Evolutionary conservation across 2,329 filamentous ascomycete genomes (phyloP), one percentile per base, ranked within the genome.

Genomic region (Botrytis pseudocinerea): DNA sequence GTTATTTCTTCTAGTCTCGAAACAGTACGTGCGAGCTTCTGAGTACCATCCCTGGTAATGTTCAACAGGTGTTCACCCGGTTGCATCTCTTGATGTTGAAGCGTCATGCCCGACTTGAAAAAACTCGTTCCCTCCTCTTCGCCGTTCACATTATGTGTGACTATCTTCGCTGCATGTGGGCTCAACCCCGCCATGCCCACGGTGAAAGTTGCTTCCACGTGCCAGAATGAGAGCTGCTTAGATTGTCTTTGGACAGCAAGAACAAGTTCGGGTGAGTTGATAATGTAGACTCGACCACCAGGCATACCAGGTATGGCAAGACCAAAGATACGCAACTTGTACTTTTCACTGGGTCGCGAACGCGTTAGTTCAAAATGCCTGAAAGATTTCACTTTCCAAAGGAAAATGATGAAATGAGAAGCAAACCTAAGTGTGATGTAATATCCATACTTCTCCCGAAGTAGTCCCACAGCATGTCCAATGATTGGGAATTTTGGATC

Each of bases 231-330:
- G 35, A 69, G 48, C 65, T 69, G 40, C 16, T 68, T 68, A n/a
- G 64, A 40, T 38, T 35, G 25, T 42, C 32, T 16, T 28, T 57
- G 65, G 35, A 69, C 48, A 10, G 48, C 65, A 12, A 69, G 48
- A n/a, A 57, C 22, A 40, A 57, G 65, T 28, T 57, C 48, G 2
- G 65, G 28, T 40, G 65, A 69, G 35, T 59, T 69, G 22, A 69
- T 57, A 9, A 69, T 20, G n/a, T 69, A 69, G 9, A 69, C 48
- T 69, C 65, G 48, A n/a, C 65, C 48, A 28, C 65, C 46, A 8
- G 65, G 65, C 65, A 69, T 69, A 69, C 65, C 65, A n/a, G 48
- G 65, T 25, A 69, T 69, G 9, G 32, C 48, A 32, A 69, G 65
- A 8, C 22, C 48, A 69, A n/a, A 69, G 20, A 69, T 69, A n/a